phyloP scores from a whole-genome alignment of 805 yeast genomes.

The Candida hispaniensis region DNA sequence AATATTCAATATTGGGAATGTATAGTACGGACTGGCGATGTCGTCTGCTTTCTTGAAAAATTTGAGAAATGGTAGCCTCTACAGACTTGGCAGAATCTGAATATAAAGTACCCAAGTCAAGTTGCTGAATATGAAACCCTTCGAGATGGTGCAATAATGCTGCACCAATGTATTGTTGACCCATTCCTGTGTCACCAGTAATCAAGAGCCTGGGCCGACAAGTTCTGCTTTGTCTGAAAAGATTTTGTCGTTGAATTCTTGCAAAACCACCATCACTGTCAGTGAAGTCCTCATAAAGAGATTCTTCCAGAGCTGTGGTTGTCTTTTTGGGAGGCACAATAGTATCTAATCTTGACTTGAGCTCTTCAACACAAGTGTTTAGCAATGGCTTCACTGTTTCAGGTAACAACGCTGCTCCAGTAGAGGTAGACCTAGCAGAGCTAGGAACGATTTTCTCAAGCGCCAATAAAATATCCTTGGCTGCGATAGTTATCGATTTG shows the following conservation, averaged over 20 bases:
- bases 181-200: constrained; percentile 66
- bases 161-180: constrained; percentile 74
- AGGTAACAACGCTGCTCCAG: constrained; percentile 70
- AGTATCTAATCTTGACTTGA: constrained; percentile 40
- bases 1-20: constrained; percentile 72
- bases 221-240: constrained; percentile 46
- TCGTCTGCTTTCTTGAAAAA: constrained; percentile 76
- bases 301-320: constrained; percentile 54
- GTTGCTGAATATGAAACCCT: constrained; percentile 77
- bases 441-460: constrained; percentile 84
- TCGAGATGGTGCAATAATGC: constrained; percentile 77
- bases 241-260: constrained; percentile 48
- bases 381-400: constrained; percentile 56
- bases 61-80: constrained; percentile 74
- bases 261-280: constrained; percentile 58
- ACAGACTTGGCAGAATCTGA: constrained; percentile 73
- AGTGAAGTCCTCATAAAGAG: constrained; percentile 49
- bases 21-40: constrained; percentile 80
- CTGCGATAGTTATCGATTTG: constrained; percentile 53
- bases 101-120: constrained; percentile 68
- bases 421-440: constrained; percentile 72
- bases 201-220: constrained; percentile 75
- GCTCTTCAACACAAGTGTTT: constrained; percentile 33
- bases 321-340: constrained; percentile 52
- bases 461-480: constrained; percentile 79